Evolutionary conservation across 768 basidiomycete species (phyloP), one percentile per base, ranked within the genome.

Genomic region (Pisolithus microcarpus): DNA sequence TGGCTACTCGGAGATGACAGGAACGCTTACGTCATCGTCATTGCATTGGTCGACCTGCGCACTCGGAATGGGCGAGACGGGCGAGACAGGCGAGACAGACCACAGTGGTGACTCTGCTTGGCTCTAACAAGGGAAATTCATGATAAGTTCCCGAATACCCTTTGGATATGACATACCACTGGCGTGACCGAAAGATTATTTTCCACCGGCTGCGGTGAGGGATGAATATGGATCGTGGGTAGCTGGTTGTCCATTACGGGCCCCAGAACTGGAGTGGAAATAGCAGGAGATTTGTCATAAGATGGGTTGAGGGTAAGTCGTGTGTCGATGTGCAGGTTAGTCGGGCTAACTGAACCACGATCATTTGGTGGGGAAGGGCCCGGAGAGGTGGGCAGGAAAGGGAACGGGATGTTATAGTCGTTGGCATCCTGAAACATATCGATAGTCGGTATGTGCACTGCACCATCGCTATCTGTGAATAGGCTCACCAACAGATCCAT

Each of bases 271-370:
- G 34, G 30, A 18, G 34, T 31, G 30, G 15, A 31, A 9, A 37
- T 3, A 21, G 16, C 16, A 18, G 45, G 36, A 34, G 45, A 36
- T 6, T 31, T 34, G 30, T 46, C 45, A 36, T 46, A 36, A 16
- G n/a, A 16, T 7, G 10, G n/a, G 24, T 18, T 5, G 16, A 7
- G 44, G 23, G 18, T 38, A 37, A 65, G 28, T 39, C 52, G 52
- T 3, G 64, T 66, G 26, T 62, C 1, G 7, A 65, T 54, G 11
- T 51, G 38, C 38, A 65, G 65, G 9, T n/a, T 53, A 53, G 31
- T 50, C 56, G 9, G 51, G 53, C 30, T 52, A 56, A 21, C 21
- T 43, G 52, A 31, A 9, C 26, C 24, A 9, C 13, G 19, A 34
- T 15, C 34, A 34, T 15, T 13, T 34, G 11, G 11, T 15, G 4